phyloP scores from a whole-genome alignment of 148 eudicot species.

The Nepenthes gracilis region DNA sequence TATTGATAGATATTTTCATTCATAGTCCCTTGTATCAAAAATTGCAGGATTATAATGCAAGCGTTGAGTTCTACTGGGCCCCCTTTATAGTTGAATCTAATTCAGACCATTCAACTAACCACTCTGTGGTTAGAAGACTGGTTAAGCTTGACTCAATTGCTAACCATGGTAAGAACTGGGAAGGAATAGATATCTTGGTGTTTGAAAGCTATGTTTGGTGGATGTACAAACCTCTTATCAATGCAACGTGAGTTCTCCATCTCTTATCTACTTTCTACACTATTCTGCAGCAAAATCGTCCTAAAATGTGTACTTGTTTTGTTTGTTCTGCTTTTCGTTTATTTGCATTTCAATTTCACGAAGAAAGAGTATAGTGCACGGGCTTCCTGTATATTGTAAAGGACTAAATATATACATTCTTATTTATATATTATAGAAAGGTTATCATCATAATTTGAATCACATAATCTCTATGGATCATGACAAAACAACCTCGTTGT shows the following conservation, averaged over 20 bases:
- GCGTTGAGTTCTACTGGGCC: slow-evolving; percentile 95
- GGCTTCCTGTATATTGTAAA: too few species aligned
- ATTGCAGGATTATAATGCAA: slow-evolving; percentile 73
- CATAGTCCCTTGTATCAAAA: not conserved
- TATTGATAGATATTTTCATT: not conserved
- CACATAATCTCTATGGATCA: too few species aligned
- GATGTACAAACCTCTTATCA: slow-evolving; percentile 80
- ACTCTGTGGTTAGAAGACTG: slow-evolving; percentile 49
- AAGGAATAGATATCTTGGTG: slow-evolving; percentile 62
- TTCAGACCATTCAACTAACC: slow-evolving; percentile 82
- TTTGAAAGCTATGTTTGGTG: slow-evolving; percentile 98
- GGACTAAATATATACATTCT: too few species aligned
- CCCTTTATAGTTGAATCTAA: slow-evolving; percentile 83
- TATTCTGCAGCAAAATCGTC: not conserved
- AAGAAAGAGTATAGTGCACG: too few species aligned
- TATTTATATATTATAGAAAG: too few species aligned
- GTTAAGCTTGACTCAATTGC: slow-evolving; percentile 69
- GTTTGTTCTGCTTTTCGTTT: not conserved
- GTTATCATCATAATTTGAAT: too few species aligned
- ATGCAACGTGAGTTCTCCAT: slow-evolving; percentile 53
- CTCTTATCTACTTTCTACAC: not conserved
- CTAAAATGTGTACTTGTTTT: not conserved
- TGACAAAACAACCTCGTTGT: too few species aligned
- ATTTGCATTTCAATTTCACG: not conserved
- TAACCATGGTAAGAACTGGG: slow-evolving; percentile 67